These are phyloP conservation scores for Pochonia chlamydosporia DNA, from an alignment of 2,329 filamentous ascomycete species.

Conservation along the genomic window DNA sequence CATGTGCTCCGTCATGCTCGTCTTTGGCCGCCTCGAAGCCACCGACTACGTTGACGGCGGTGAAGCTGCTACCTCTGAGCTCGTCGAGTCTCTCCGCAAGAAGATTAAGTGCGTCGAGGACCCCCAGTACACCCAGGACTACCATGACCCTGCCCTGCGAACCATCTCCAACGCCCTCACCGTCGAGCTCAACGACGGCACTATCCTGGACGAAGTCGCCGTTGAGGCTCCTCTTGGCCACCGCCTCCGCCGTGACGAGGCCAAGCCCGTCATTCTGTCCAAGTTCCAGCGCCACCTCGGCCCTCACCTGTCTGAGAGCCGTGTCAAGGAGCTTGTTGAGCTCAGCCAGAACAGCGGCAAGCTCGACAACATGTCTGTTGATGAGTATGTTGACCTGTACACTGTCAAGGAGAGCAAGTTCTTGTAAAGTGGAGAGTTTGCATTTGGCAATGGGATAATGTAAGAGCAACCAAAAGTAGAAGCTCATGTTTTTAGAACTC, in stretches of 20 bases:
- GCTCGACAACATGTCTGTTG: slow-evolving; percentile 76
- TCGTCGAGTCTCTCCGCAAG: slow-evolving; percentile 86
- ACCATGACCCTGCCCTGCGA: slow-evolving; percentile 88
- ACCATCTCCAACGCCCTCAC: slow-evolving; percentile 97
- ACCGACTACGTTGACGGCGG: slow-evolving; percentile 89
- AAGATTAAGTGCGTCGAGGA: slow-evolving; percentile 97
- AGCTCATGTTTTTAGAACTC: neutral
- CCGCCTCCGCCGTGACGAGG: slow-evolving; percentile 84
- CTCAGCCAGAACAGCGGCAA: slow-evolving; percentile 69
- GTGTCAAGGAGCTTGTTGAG: slow-evolving; percentile 77
- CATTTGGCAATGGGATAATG: neutral
- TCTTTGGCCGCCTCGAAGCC: slow-evolving; percentile 88
- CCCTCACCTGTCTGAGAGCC: slow-evolving; percentile 71
- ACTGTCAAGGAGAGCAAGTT: slow-evolving; percentile 58
- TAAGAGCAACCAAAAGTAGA: neutral
- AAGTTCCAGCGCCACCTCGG: slow-evolving; percentile 93
- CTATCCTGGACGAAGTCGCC: slow-evolving; percentile 80
- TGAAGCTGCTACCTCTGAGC: slow-evolving; percentile 83
- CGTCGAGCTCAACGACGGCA: slow-evolving; percentile 91
- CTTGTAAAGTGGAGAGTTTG: slow-evolving; percentile 15
- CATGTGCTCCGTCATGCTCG: slow-evolving; percentile 96
- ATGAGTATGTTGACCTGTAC: slow-evolving; percentile 90
- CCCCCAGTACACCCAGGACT: slow-evolving; percentile 87
- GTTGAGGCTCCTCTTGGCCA: slow-evolving; percentile 95
- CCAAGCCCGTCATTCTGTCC: slow-evolving; percentile 91